phyloP scores from a whole-genome alignment of 352 stramenopile species.

The Thalassiosira sp. region DNA sequence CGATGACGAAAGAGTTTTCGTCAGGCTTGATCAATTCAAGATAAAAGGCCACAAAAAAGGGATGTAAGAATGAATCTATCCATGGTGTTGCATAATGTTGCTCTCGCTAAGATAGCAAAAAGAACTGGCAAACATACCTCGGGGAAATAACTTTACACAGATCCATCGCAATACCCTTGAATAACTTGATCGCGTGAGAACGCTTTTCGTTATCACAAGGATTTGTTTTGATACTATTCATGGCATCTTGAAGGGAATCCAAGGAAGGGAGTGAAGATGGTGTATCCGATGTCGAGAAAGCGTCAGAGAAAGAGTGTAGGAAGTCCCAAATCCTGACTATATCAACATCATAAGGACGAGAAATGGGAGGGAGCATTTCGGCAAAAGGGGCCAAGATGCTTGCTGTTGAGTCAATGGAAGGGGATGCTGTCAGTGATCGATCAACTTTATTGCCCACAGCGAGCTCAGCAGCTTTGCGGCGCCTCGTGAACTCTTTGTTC shows the following conservation, averaged over 20 bases:
- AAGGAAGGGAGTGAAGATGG: slow-evolving; percentile 60
- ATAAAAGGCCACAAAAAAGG: neutral
- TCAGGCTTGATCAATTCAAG: slow-evolving; percentile 30
- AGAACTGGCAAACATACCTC: slow-evolving; percentile 19
- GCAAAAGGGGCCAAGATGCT: slow-evolving; percentile 33
- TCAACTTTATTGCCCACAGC: slow-evolving; percentile 62
- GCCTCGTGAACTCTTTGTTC: slow-evolving; percentile 74
- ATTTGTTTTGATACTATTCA: slow-evolving; percentile 63
- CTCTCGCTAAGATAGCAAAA: neutral
- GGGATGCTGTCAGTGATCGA: slow-evolving; percentile 9
- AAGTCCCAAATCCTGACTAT: slow-evolving; percentile 82
- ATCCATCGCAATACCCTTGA: slow-evolving; percentile 71
- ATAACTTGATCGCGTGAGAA: slow-evolving; percentile 53
- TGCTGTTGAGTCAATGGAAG: slow-evolving; percentile 18
- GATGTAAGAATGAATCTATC: neutral
- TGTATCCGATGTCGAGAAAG: slow-evolving; percentile 49
- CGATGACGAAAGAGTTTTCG: slow-evolving; percentile 52
- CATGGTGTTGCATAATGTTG: neutral
- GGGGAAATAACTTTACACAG: slow-evolving; percentile 74
- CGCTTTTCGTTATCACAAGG: slow-evolving; percentile 31
- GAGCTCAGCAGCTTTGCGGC: slow-evolving; percentile 69
- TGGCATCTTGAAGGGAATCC: slow-evolving; percentile 73
- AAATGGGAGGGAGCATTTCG: slow-evolving; percentile 64
- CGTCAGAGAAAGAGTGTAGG: slow-evolving; percentile 75
- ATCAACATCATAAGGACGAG: slow-evolving; percentile 72